Base-by-base conservation (phyloP, 2,329 filamentous ascomycete species). In the Penicillium corylophilum region DNA sequence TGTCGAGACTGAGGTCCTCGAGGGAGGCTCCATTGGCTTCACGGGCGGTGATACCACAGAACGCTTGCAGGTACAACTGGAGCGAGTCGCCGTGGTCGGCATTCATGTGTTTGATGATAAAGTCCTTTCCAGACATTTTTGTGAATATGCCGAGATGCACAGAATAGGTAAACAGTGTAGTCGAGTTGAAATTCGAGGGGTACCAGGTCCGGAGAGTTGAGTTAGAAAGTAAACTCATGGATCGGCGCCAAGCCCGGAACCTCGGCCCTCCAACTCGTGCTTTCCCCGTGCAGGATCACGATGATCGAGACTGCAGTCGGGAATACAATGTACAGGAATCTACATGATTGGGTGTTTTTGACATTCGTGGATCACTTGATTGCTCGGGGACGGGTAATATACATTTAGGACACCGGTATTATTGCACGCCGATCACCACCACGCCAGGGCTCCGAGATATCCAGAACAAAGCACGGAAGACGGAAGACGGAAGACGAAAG, bases 101-200 rank as follows among this genome's bases (percentile, higher is more conserved):
- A 75, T 96, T 96, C 89, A 96, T 94, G 77, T 96, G 92, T 29
- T 78, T 78, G 66, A 93, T 82, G 70, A 90, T 86, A 52, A 85
- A 83, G 51, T 77, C 64, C 65, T 84, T 84, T 52, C 77, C 72
- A 5, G 64, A 58, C 57, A 64, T 66, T 46, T 39, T 55, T 46
- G 48, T 40, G 16, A 44, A 33, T 48, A 18, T 7, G 18, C 31
- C 15, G 35, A 38, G 8, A 20, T 28, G 6, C 4, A 16, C 13
- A n/a, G 31, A 12, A 20, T 3, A 9, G 18, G 5, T 5, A 2
- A 20, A 12, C 10, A n/a, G 10, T 22, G 35, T 38, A 12, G 35
- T 13, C 18, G 42, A 42, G 47, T 38, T 6, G 18, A 20, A 38
- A 6, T 13, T 13, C 18, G 39, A 41, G 22, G 39, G 38, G 36